phyloP scores from a whole-genome alignment of 2,329 filamentous ascomycete species.

The Drechslerella coelobrocha region DNA sequence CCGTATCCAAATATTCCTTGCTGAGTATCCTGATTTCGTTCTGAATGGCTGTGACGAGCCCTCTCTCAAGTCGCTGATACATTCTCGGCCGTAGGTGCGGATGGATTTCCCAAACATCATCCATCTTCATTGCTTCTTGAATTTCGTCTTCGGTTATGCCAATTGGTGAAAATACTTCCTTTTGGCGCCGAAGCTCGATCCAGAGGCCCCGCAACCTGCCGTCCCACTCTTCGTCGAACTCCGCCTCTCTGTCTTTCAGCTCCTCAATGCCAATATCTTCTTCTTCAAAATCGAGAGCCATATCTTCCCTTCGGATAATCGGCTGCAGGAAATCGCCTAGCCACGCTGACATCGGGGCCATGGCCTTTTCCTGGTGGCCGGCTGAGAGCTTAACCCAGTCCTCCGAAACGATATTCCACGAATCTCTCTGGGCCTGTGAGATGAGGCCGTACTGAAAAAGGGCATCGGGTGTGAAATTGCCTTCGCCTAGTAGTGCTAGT shows the following conservation, averaged over 20 bases:
- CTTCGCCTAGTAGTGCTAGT: slow-evolving; percentile 60
- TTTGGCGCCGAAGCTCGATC: slow-evolving; percentile 26
- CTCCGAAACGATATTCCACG: slow-evolving; percentile 63
- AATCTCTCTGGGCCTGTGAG: slow-evolving; percentile 68
- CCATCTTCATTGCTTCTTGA: slow-evolving; percentile 57
- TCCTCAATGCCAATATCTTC: slow-evolving; percentile 69
- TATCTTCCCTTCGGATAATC: slow-evolving; percentile 56
- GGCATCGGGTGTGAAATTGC: slow-evolving; percentile 64
- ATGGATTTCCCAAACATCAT: slow-evolving; percentile 70
- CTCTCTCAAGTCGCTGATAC: slow-evolving; percentile 70
- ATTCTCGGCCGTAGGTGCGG: slow-evolving; percentile 66
- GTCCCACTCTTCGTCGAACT: slow-evolving; percentile 64
- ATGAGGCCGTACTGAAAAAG: slow-evolving; percentile 68
- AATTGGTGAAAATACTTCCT: slow-evolving; percentile 57
- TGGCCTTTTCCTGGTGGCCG: slow-evolving; percentile 54
- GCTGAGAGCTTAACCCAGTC: slow-evolving; percentile 55
- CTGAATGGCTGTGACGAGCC: slow-evolving; percentile 63
- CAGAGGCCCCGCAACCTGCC: slow-evolving; percentile 61
- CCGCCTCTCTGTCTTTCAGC: slow-evolving; percentile 68
- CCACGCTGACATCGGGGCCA: slow-evolving; percentile 64
- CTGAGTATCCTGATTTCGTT: slow-evolving; percentile 63
- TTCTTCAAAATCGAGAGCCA: slow-evolving; percentile 66
- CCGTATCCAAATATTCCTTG: slow-evolving; percentile 62
- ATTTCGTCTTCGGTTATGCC: slow-evolving; percentile 57
- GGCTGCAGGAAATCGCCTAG: slow-evolving; percentile 63